Evolutionary conservation across 495 filamentous ascomycete species (phyloP).

Genomic region (Podospora comata): DNA sequence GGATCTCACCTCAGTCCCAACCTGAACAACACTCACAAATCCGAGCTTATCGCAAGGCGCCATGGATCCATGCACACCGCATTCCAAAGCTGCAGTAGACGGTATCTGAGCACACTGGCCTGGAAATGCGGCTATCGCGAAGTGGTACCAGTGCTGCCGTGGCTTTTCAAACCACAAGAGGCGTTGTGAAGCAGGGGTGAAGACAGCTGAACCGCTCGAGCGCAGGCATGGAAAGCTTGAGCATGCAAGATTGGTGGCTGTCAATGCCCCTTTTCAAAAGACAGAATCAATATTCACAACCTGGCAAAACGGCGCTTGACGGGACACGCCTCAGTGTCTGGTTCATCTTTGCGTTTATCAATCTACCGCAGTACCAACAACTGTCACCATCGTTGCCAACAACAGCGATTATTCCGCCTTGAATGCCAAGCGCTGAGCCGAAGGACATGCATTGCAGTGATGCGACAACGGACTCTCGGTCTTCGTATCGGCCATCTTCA

Average conservation of each 20-base stretch:
- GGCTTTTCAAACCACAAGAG: background rate
- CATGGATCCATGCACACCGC: conserved; percentile 1
- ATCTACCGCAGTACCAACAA: too few relatives aligned
- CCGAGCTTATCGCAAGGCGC: conserved; percentile 1
- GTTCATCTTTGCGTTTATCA: background rate
- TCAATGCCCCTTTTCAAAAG: background rate
- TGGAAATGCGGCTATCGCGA: background rate
- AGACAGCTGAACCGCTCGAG: conserved; percentile 2
- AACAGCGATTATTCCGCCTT: background rate
- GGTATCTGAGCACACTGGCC: background rate
- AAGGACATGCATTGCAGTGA: background rate
- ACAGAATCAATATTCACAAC: background rate
- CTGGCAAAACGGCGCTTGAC: background rate
- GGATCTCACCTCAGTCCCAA: background rate
- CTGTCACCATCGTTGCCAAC: background rate
- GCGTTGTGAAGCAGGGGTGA: background rate
- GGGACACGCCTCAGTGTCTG: background rate
- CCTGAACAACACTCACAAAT: background rate
- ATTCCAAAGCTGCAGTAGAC: background rate
- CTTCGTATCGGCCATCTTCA: background rate
- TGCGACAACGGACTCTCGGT: background rate
- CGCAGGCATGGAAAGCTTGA: background rate
- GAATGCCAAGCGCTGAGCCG: background rate
- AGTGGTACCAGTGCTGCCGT: background rate
- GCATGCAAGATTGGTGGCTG: conserved; percentile 2